These are phyloP conservation scores for Didymella exigua DNA, from an alignment of 2,329 filamentous ascomycete species.

Conservation along the genomic window DNA sequence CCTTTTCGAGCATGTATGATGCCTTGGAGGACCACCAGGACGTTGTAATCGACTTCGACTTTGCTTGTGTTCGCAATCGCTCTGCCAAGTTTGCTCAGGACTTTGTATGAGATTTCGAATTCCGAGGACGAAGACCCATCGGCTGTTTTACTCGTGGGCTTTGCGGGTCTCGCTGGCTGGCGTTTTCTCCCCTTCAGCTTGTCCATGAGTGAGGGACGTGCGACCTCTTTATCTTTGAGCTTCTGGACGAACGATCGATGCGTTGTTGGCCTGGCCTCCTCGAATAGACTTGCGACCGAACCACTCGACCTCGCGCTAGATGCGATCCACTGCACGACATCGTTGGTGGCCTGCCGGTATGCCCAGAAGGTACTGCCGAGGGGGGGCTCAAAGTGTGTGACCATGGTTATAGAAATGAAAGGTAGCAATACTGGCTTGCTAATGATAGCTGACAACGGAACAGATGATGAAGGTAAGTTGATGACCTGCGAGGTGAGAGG, in stretches of 20 bases:
- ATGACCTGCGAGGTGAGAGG: not conserved
- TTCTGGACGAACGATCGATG: not conserved
- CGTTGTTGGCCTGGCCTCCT: not conserved
- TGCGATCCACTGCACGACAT: slow-evolving; percentile 22
- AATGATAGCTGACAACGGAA: not conserved
- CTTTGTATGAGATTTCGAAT: slow-evolving; percentile 5
- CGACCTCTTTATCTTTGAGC: not conserved
- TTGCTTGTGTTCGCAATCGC: slow-evolving; percentile 1
- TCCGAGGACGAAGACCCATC: not conserved
- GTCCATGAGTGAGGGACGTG: not conserved
- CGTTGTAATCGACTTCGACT: slow-evolving; percentile 5
- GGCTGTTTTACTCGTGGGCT: not conserved
- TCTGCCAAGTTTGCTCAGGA: slow-evolving; percentile 1
- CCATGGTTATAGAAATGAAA: not conserved
- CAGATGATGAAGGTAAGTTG: not conserved
- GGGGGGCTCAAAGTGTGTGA: slow-evolving; percentile 14
- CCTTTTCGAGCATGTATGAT: slow-evolving; percentile 19
- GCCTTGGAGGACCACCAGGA: slow-evolving; percentile 17
- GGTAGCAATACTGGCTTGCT: not conserved
- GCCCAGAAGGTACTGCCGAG: slow-evolving; percentile 13
- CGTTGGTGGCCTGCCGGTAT: slow-evolving; percentile 15
- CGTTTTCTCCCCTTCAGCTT: not conserved
- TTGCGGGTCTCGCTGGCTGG: not conserved
- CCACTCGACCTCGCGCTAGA: slow-evolving; percentile 17
- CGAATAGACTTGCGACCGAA: slow-evolving; percentile 13